Evolutionary conservation across 73 alveolate genomes (phyloP).

Genomic region (Tetrahymena thermophila): DNA sequence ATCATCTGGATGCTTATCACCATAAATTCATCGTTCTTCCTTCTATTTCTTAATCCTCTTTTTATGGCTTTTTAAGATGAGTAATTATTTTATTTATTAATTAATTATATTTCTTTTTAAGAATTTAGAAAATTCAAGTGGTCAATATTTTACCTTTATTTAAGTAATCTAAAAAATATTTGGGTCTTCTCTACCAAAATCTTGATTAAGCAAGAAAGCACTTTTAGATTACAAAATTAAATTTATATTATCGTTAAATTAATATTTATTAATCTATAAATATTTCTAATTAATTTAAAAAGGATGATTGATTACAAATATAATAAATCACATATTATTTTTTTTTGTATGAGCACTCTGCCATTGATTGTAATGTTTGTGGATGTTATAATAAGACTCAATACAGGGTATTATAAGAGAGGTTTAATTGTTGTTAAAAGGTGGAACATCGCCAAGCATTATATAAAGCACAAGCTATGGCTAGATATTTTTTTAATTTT

Average conservation of each 20-base stretch:
- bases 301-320: neutral
- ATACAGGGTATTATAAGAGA: neutral
- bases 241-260: no score
- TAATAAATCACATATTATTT: neutral
- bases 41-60: neutral
- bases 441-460: neutral
- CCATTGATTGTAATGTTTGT: neutral
- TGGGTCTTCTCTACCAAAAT: no score
- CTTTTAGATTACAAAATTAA: no score
- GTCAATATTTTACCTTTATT: no score
- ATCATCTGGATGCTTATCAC: neutral
- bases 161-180: no score
- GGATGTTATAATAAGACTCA: neutral
- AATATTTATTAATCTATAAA: no score
- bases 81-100: neutral
- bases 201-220: no score
- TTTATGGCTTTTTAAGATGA: neutral
- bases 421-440: neutral
- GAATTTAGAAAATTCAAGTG: no score
- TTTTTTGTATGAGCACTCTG: neutral
- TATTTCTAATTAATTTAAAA: neutral
- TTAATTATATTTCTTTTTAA: neutral
- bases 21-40: neutral
- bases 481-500: neutral
- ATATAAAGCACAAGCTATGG: neutral